Percentiles rank a stretch among this genome's conserved stretches.
Evolutionary conservation across 2,329 filamentous ascomycete species (phyloP).

Genomic region (Aspergillus felis): DNA sequence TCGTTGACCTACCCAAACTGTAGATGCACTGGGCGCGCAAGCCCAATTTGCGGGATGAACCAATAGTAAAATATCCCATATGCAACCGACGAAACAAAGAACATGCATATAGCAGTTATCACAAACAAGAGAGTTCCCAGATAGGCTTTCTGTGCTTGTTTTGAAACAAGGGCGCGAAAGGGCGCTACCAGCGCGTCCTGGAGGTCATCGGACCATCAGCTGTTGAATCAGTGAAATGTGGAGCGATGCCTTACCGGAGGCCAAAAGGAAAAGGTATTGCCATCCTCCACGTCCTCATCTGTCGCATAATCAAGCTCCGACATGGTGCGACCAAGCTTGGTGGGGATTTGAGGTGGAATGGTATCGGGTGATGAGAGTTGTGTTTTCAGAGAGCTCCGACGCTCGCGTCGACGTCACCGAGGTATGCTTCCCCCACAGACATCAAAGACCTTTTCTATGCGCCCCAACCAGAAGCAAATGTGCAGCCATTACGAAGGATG

Average conservation of each 20-base stretch:
- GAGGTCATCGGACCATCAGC: slow-evolving; percentile 16
- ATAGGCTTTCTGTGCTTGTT: slow-evolving; percentile 61
- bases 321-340: not conserved
- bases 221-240: not conserved
- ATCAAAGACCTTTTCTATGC: not conserved
- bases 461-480: not conserved
- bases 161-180: slow-evolving; percentile 55
- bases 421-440: not conserved
- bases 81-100: slow-evolving; percentile 56
- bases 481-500: not conserved
- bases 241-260: slow-evolving; percentile 12
- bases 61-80: slow-evolving; percentile 66
- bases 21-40: slow-evolving; percentile 60
- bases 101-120: slow-evolving; percentile 50
- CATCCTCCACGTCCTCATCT: slow-evolving; percentile 8
- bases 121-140: slow-evolving; percentile 56
- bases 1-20: slow-evolving; percentile 55
- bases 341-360: not conserved
- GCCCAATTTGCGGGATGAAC: slow-evolving; percentile 63
- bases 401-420: slow-evolving; percentile 15
- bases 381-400: not conserved
- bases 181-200: slow-evolving; percentile 54
- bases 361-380: not conserved
- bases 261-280: slow-evolving; percentile 6
- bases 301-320: slow-evolving; percentile 13